These are phyloP conservation scores for Karstenula rhodostoma DNA, from an alignment of 2,329 filamentous ascomycete species.

Conservation along the genomic window DNA sequence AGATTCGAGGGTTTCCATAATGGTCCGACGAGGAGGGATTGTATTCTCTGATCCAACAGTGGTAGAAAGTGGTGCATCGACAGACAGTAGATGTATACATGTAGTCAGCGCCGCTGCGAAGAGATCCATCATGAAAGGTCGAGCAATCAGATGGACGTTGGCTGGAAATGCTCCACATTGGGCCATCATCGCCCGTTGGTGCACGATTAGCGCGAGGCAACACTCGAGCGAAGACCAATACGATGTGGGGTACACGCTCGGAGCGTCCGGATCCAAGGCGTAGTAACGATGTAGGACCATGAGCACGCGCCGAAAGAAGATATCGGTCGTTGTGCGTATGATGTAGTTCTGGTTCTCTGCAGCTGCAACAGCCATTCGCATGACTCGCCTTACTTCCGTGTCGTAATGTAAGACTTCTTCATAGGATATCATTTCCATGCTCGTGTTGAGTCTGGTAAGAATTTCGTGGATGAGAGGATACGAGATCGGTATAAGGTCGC, in stretches of 20 bases:
- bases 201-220: constrained; percentile 39
- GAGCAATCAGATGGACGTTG: constrained; percentile 23
- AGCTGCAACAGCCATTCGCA: constrained; percentile 19
- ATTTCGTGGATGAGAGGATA: constrained; percentile 26
- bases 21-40: constrained; percentile 26
- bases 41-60: constrained; percentile 6
- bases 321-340: constrained; percentile 26
- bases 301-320: constrained; percentile 39
- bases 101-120: constrained; percentile 28
- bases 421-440: constrained; percentile 23
- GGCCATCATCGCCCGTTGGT: constrained; percentile 36
- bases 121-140: constrained; percentile 36
- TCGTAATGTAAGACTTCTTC: constrained; percentile 30
- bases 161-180: constrained; percentile 12
- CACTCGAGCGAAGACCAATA: constrained; percentile 46
- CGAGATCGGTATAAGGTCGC: constrained; percentile 17
- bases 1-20: constrained; percentile 22
- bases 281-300: constrained; percentile 37
- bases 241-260: constrained; percentile 32
- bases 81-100: constrained; percentile 25
- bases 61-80: constrained; percentile 20
- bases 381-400: constrained; percentile 19
- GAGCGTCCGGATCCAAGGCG: constrained; percentile 30
- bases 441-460: constrained; percentile 22
- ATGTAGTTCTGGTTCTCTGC: constrained; percentile 16